These are phyloP conservation scores for Aspergillus floridensis DNA, from an alignment of 2,329 filamentous ascomycete genomes.

Conservation along the genomic window DNA sequence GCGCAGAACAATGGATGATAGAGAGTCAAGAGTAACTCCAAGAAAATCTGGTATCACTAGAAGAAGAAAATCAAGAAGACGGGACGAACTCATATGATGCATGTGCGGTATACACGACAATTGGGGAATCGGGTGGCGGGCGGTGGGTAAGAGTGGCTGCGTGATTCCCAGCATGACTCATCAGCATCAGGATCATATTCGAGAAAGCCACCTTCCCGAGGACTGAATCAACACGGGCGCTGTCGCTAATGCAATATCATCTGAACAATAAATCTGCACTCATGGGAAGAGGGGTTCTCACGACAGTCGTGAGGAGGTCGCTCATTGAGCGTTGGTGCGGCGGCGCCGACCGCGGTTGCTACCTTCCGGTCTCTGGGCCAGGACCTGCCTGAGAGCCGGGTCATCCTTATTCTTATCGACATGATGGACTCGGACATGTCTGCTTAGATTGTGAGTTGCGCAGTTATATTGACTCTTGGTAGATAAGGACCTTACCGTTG, in stretches of 20 bases:
- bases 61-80: background rate
- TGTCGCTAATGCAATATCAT: slow-evolving; percentile 14
- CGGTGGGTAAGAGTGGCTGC: slow-evolving; percentile 9
- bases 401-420: slow-evolving; percentile 88
- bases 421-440: slow-evolving; percentile 91
- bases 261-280: slow-evolving; percentile 4
- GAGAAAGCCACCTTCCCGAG: background rate
- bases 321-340: slow-evolving; percentile 43
- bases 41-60: slow-evolving; percentile 18
- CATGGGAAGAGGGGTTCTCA: background rate
- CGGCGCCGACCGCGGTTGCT: slow-evolving; percentile 76
- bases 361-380: slow-evolving; percentile 81
- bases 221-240: slow-evolving; percentile 1
- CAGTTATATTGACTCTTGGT: background rate
- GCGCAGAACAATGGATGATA: slow-evolving; percentile 2
- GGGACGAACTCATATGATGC: slow-evolving; percentile 9
- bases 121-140: background rate
- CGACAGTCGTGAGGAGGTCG: background rate
- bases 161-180: slow-evolving; percentile 8
- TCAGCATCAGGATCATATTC: background rate
- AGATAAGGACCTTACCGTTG: slow-evolving; percentile 65
- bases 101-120: slow-evolving; percentile 10
- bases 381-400: slow-evolving; percentile 72
- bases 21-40: slow-evolving; percentile 6
- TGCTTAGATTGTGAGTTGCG: slow-evolving; percentile 36